A percentile compares a stretch with the other conserved stretches of the same genome.
These are phyloP conservation scores for Pyrenophora graminea DNA, from an alignment of 2,329 filamentous ascomycete species.

Conservation along the genomic window DNA sequence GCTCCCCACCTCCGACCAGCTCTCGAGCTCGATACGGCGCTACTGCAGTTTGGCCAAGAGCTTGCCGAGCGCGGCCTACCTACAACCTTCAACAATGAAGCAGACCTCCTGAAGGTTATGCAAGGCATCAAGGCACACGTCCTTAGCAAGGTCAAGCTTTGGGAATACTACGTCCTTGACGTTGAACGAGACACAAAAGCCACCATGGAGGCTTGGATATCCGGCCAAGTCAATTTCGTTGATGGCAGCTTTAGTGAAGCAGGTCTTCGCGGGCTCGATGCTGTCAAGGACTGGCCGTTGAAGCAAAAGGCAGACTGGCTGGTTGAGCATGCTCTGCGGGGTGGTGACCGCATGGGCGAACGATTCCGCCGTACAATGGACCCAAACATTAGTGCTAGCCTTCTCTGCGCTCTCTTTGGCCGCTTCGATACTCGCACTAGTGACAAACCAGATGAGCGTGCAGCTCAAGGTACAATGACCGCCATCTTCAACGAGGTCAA, in stretches of 20 bases:
- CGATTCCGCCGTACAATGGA: conserved; percentile 75
- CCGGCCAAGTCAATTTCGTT: conserved; percentile 61
- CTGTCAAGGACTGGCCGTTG: conserved; percentile 59
- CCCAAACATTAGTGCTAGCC: conserved; percentile 69
- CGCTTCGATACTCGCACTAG: conserved; percentile 61
- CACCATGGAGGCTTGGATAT: conserved; percentile 72
- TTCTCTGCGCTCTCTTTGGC: conserved; percentile 71
- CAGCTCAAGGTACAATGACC: conserved; percentile 56
- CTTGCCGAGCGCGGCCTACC: conserved; percentile 73
- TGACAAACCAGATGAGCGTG: conserved; percentile 58
- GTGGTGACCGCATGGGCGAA: conserved; percentile 75
- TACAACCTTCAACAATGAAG: conserved; percentile 68
- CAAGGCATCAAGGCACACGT: conserved; percentile 80
- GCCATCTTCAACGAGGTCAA: conserved; percentile 83
- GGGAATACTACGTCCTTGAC: conserved; percentile 91
- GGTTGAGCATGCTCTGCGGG: conserved; percentile 69
- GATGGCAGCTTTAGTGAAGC: conserved; percentile 56
- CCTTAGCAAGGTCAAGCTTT: conserved; percentile 76
- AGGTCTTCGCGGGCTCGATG: conserved; percentile 56
- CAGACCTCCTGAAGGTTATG: conserved; percentile 82
- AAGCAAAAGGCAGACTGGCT: conserved; percentile 68
- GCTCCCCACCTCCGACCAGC: conserved; percentile 72
- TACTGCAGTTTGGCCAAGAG: conserved; percentile 68
- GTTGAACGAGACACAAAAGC: conserved; percentile 72
- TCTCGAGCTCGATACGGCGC: conserved; percentile 75